phyloP scores from a whole-genome alignment of 495 filamentous ascomycete species.

The Extremus antarcticus region DNA sequence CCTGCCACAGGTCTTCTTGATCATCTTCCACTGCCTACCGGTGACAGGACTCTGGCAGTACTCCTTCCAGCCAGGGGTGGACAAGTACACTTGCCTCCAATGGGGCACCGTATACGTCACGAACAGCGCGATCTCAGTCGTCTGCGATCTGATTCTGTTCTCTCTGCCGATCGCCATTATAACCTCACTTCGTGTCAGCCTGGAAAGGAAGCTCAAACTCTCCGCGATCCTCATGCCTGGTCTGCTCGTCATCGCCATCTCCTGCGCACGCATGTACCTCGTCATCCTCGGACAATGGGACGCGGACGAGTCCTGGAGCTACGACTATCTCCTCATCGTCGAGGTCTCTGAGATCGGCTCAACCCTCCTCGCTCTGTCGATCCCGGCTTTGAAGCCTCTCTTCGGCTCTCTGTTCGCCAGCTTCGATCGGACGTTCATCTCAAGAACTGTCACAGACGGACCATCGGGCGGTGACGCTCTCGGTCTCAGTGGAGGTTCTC shows the following conservation, averaged over 20 bases:
- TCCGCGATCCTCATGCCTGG: slow-evolving; percentile 1
- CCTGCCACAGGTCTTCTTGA: too few relatives aligned
- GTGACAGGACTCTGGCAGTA: too few relatives aligned
- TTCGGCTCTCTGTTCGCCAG: slow-evolving; percentile 1
- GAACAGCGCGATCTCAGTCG: slow-evolving; percentile 1
- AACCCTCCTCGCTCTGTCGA: slow-evolving; percentile 3
- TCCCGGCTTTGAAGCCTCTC: slow-evolving; percentile 4
- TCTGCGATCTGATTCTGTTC: slow-evolving; percentile 7
- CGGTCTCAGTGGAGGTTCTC: too few relatives aligned
- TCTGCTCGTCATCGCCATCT: slow-evolving; percentile 7
- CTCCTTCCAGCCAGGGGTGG: too few relatives aligned
- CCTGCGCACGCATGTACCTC: slow-evolving; percentile 1
- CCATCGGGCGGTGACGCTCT: too few relatives aligned
- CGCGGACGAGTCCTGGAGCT: slow-evolving; percentile 6
- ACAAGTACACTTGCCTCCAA: too few relatives aligned
- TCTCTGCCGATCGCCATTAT: slow-evolving; percentile 1
- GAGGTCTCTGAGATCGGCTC: slow-evolving; percentile 9
- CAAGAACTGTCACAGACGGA: too few relatives aligned
- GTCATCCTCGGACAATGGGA: not conserved
- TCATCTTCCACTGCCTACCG: too few relatives aligned
- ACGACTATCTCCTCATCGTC: slow-evolving; percentile 2
- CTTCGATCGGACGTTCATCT: slow-evolving; percentile 1
- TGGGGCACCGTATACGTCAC: too few relatives aligned
- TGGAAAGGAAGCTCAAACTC: slow-evolving; percentile 1
- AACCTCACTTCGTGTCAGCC: not conserved